phyloP scores from a whole-genome alignment of 257 asterid genomes.

The Salvia miltiorrhiza region DNA sequence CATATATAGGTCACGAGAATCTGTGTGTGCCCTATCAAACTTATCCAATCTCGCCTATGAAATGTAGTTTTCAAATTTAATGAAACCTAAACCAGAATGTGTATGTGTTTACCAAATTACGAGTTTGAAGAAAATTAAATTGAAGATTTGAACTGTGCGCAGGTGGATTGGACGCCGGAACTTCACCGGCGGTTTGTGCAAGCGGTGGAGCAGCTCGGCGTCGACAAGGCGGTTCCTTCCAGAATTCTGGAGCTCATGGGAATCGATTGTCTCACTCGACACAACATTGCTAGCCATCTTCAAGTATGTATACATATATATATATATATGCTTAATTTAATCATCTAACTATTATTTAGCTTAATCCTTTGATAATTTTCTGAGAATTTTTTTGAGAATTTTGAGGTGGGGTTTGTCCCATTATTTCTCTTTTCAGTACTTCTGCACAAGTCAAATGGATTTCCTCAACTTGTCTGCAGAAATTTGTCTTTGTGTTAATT shows the following conservation, averaged over 20 bases:
- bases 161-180: constrained; percentile 99
- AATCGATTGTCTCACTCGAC: constrained; percentile 94
- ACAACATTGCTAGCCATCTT: constrained; percentile 95
- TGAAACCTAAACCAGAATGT: constrained; percentile 12
- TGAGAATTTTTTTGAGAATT: not conserved
- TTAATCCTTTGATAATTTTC: too few relatives aligned
- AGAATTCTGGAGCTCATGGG: constrained; percentile 94
- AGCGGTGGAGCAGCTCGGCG: constrained; percentile 93
- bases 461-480: constrained; percentile 9
- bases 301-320: constrained; percentile 41
- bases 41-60: not conserved
- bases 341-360: too few relatives aligned
- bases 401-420: not conserved
- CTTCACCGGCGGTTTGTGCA: constrained; percentile 84
- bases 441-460: constrained; percentile 19
- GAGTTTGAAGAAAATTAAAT: not conserved
- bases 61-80: not conserved
- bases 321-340: not conserved
- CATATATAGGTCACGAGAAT: constrained; percentile 28
- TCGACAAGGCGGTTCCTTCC: constrained; percentile 96
- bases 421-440: not conserved
- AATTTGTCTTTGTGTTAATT: constrained; percentile 1
- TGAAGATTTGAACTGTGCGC: constrained; percentile 23
- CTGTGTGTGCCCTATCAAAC: not conserved
- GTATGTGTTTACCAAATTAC: not conserved